Evolutionary conservation across 352 stramenopile genomes (phyloP).

Genomic region (Pythium phragmitis): DNA sequence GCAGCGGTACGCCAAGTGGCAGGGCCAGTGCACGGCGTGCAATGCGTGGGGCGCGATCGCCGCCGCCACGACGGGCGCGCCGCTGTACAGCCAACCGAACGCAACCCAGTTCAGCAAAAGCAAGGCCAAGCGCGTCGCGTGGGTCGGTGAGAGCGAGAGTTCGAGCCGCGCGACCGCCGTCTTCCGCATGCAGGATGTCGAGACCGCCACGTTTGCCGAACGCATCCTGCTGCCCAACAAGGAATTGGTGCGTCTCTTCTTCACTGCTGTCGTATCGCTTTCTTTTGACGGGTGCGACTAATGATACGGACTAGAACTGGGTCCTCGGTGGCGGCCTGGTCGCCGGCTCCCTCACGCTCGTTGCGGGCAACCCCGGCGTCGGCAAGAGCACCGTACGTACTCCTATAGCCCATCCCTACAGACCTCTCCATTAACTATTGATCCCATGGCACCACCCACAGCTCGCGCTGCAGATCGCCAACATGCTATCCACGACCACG

Average conservation of each 20-base stretch:
- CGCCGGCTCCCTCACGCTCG: slow-evolving; percentile 92
- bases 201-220: slow-evolving; percentile 48
- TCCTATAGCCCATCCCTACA: background rate
- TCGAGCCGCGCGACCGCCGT: slow-evolving; percentile 23
- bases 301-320: slow-evolving; percentile 62
- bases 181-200: slow-evolving; percentile 74
- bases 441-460: slow-evolving; percentile 24
- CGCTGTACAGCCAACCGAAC: slow-evolving; percentile 63
- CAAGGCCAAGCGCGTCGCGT: slow-evolving; percentile 36
- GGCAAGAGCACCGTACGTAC: slow-evolving; percentile 86
- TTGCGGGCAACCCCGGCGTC: slow-evolving; percentile 94
- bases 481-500: slow-evolving; percentile 60
- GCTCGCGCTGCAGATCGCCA: slow-evolving; percentile 93
- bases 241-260: slow-evolving; percentile 43
- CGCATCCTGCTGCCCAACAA: slow-evolving; percentile 68
- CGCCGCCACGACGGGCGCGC: slow-evolving; percentile 36
- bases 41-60: slow-evolving; percentile 90
- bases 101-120: slow-evolving; percentile 34
- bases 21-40: slow-evolving; percentile 86
- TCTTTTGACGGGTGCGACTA: background rate
- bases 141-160: slow-evolving; percentile 22
- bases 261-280: background rate
- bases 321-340: slow-evolving; percentile 96
- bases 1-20: slow-evolving; percentile 78
- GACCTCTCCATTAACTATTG: background rate